These are phyloP conservation scores for Hypomyces rosellus DNA, from an alignment of 2,329 filamentous ascomycete species.

Conservation along the genomic window DNA sequence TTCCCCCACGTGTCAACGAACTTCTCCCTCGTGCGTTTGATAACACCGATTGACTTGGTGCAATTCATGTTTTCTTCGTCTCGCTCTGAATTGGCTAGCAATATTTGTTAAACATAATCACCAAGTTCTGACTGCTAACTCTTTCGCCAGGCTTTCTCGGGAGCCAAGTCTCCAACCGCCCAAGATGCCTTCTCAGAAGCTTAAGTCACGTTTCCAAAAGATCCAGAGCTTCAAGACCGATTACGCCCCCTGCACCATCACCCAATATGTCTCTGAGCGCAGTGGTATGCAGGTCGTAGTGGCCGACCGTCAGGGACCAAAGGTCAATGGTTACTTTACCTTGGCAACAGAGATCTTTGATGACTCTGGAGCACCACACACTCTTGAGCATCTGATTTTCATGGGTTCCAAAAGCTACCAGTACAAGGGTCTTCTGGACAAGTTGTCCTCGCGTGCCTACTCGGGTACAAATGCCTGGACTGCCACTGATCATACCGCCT, in stretches of 20 bases:
- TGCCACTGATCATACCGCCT: conserved; percentile 90
- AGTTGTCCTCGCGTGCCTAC: conserved; percentile 87
- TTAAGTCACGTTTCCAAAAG: conserved; percentile 64
- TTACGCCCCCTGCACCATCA: conserved; percentile 82
- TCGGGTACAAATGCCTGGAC: conserved; percentile 97
- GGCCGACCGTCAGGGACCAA: conserved; percentile 89
- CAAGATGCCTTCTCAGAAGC: conserved; percentile 47
- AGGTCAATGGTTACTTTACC: conserved; percentile 89
- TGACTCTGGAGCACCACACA: conserved; percentile 88
- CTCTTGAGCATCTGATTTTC: conserved; percentile 75
- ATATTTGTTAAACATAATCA: no score
- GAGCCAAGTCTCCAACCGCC: neutral
- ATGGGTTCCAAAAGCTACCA: conserved; percentile 91
- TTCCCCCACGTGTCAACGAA: no score
- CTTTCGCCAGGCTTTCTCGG: conserved; percentile 15
- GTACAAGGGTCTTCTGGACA: conserved; percentile 93
- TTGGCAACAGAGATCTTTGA: conserved; percentile 96
- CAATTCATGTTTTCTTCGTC: no score
- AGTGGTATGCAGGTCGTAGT: conserved; percentile 94
- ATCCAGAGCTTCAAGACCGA: conserved; percentile 82
- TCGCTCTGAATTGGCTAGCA: no score
- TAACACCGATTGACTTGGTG: no score
- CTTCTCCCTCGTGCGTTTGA: no score
- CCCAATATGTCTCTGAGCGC: conserved; percentile 90
- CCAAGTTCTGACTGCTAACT: neutral